Conservation (phyloP, 108 stramenopile genomes). For the Fistulifera pelliculosa region DNA sequence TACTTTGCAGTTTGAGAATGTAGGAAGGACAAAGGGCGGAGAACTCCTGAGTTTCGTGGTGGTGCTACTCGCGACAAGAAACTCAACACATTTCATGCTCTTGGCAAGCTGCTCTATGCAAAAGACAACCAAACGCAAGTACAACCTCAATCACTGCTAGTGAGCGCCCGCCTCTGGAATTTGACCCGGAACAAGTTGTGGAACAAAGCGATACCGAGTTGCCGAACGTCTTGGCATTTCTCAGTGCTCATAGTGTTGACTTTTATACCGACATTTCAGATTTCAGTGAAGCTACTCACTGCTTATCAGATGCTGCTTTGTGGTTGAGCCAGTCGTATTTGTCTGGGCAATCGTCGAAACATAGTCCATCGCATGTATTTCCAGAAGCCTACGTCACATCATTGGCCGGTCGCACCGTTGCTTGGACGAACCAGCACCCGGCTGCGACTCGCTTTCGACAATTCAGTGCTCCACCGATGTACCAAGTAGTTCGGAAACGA, state of each 20-base stretch:
- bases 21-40: not conserved
- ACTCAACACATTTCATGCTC: constrained; percentile 76
- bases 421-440: constrained; percentile 51
- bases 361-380: constrained; percentile 21
- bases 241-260: constrained; percentile 74
- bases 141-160: constrained; percentile 3
- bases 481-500: constrained; percentile 52
- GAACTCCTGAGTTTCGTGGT: not conserved
- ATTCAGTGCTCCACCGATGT: constrained; percentile 63
- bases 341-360: no score
- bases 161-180: constrained; percentile 43
- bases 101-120: constrained; percentile 85
- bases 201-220: constrained; percentile 59
- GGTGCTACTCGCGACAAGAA: constrained; percentile 28
- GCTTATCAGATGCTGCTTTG: constrained; percentile 51
- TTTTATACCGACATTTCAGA: constrained; percentile 78
- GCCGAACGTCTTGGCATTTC: constrained; percentile 49
- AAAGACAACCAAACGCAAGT: constrained; percentile 36
- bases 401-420: constrained; percentile 52
- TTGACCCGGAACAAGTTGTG: constrained; percentile 73
- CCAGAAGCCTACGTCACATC: constrained; percentile 51
- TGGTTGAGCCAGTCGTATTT: constrained; percentile 22
- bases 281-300: constrained; percentile 38
- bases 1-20: constrained; percentile 59
- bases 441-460: constrained; percentile 63